Conservation (phyloP, 2,329 filamentous ascomycete species). For the Colletotrichum scovillei region DNA sequence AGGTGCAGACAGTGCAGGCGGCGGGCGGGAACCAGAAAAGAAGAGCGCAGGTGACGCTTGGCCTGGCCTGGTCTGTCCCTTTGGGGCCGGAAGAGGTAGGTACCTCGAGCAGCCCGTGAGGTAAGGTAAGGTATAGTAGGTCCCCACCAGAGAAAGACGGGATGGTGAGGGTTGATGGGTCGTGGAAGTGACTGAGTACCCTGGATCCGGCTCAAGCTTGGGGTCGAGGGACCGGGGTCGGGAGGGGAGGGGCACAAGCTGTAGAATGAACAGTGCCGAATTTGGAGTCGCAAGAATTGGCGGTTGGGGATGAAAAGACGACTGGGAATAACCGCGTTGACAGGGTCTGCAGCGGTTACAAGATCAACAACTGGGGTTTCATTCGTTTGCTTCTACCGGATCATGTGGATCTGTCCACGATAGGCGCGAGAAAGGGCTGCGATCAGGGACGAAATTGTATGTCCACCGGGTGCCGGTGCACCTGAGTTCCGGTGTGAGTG, state of each 20-base stretch:
- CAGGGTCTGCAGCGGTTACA: constrained; percentile 49
- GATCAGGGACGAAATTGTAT: constrained; percentile 6
- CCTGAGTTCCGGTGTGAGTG: constrained; percentile 5
- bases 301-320: constrained; percentile 40
- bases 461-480: not conserved
- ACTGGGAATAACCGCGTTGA: constrained; percentile 22
- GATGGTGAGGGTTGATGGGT: constrained; percentile 24
- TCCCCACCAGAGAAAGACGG: constrained; percentile 50
- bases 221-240: not conserved
- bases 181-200: constrained; percentile 1
- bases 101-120: not conserved
- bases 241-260: constrained; percentile 46
- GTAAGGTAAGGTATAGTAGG: constrained; percentile 29
- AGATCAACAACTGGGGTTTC: constrained; percentile 47
- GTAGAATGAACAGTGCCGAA: constrained; percentile 50
- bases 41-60: constrained; percentile 40
- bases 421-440: constrained; percentile 35
- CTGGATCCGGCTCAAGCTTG: constrained; percentile 8
- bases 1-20: constrained; percentile 10
- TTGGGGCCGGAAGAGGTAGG: constrained; percentile 9
- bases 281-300: constrained; percentile 38
- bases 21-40: constrained; percentile 37
- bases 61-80: constrained; percentile 16
- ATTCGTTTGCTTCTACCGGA: constrained; percentile 48
- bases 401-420: constrained; percentile 32